Base-by-base conservation (phyloP, 2,329 filamentous ascomycete genomes). In the Beauveria bassiana region DNA sequence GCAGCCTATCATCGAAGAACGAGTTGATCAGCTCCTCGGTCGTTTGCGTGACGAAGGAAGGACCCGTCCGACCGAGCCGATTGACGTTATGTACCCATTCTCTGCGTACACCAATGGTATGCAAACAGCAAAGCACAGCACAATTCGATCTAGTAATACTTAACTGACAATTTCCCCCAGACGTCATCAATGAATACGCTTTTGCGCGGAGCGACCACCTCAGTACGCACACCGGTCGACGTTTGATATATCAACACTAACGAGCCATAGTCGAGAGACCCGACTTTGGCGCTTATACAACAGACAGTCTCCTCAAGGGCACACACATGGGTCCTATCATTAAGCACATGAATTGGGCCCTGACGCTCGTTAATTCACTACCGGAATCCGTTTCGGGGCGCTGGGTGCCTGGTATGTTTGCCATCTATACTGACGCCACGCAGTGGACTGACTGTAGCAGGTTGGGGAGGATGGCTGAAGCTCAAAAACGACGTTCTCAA, bases 141-240 rank as follows among this genome's bases (percentile, higher is more conserved):
- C 18, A 7, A 5, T 16, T 14, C 12, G 16, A 8, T 45, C 10
- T 51, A 34, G 18, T 12, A 51, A 28, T 2, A 6, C 18, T 42
- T 45, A 4, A n/a, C n/a, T 57, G 10, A 57, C 43, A 40, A 49
- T n/a, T 10, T 12, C n/a, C 18, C 34, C 6, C 26, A 74, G 73
- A 76, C 59, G 71, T 75, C 40, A 75, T 76, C 49, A 75, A 75
- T 61, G 73, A 76, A 66, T 76, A 75, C 63, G 70, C 72, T 24
- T 75, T 76, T 68, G 70, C 73, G 61, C 67, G 70, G 57, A 71
- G 68, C 59, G 70, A 73, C 26, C 71, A 72, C 40, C 63, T 74
- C 14, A 66, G 69, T 70, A 66, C 16, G 64, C 64, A 24, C 3
- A 16, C 55, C 34, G 12, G 20, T n/a, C n/a, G 46, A n/a, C 8